These are phyloP conservation scores for Zygotorulaspora mrakii DNA, from an alignment of 1,139 yeast genomes.

Conservation along the genomic window DNA sequence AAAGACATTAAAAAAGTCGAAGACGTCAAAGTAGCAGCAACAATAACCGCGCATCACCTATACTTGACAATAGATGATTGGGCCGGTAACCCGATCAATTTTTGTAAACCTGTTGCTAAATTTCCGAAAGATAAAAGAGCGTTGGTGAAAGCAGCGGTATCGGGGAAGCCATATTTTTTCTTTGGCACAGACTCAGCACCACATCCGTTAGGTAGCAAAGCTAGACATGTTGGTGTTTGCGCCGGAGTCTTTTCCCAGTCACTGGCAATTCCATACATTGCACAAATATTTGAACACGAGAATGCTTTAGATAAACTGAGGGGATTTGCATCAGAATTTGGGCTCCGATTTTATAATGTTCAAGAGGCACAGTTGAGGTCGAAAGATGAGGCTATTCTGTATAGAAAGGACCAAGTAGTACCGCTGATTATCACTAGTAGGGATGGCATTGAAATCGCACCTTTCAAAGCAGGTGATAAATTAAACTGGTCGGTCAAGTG, in stretches of 20 bases:
- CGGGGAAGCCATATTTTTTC: conserved; percentile 89
- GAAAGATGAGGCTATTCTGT: conserved; percentile 50
- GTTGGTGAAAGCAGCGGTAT: conserved; percentile 78
- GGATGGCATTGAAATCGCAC: conserved; percentile 60
- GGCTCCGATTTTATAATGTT: conserved; percentile 64
- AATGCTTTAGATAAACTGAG: conserved; percentile 62
- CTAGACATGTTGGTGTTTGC: conserved; percentile 78
- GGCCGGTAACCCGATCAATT: conserved; percentile 95
- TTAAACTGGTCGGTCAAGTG: conserved; percentile 77
- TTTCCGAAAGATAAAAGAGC: conserved; percentile 80
- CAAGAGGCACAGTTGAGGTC: conserved; percentile 41
- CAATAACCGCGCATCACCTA: conserved; percentile 94
- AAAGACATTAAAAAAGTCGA: conserved; percentile 41
- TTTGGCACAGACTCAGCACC: conserved; percentile 99
- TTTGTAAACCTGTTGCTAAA: conserved; percentile 97
- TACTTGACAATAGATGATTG: conserved; percentile 85
- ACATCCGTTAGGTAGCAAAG: conserved; percentile 76
- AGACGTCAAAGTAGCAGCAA: conserved; percentile 69
- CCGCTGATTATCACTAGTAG: conserved; percentile 55
- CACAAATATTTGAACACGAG: conserved; percentile 72
- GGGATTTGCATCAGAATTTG: conserved; percentile 72
- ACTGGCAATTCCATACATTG: conserved; percentile 75
- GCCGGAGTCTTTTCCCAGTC: conserved; percentile 97
- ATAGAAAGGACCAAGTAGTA: conserved; percentile 48
- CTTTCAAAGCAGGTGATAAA: conserved; percentile 82